Evolutionary conservation across 495 filamentous ascomycete species (phyloP), one percentile per base, ranked within the genome.

Genomic region (Hypomontagnella submonticulosa): DNA sequence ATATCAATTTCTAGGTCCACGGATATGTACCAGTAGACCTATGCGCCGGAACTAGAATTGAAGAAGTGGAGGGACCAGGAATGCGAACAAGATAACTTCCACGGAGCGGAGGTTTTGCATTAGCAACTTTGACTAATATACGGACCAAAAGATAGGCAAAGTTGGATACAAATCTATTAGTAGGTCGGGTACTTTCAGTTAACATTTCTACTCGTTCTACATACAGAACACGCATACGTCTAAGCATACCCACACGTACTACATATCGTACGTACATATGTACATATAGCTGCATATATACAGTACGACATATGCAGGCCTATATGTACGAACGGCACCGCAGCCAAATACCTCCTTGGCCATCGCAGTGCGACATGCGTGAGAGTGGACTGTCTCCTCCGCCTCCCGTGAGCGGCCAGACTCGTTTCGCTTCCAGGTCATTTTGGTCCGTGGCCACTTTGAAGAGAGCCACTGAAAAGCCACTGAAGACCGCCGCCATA

Each of bases 31-130:
- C 7, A 30, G 47, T n/a, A n/a, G n/a, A n/a, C 15, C 13, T 66
- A 63, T 67, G 53, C 65, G 54, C 65, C 65, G 65, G 53, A 68
- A 68, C 59, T 68, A 68, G 65, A 68, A 68, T 53, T 53, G 49
- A 61, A 61, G 57, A 63, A 51, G 59, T 63, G 59, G 65, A 43
- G 59, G 46, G 30, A 32, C 20, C 23, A 41, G 46, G 52, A 66
- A 66, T 60, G 55, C 55, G 57, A 61, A 66, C 49, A 41, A 46
- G 32, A 61, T 38, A 57, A 46, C 40, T 57, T 20, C 46, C 46
- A 13, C 30, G 27, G 19, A 37, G 40, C 18, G 30, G 30, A 36
- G 18, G 10, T 52, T 53, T 34, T 38, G 41, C 53, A 43, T 64
- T 57, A 37, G 57, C 61, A 20, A 23, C 8, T 33, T 23, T 30